These are phyloP conservation scores for Schizothecium vesticola DNA, from an alignment of 495 filamentous ascomycete species.

Conservation along the genomic window DNA sequence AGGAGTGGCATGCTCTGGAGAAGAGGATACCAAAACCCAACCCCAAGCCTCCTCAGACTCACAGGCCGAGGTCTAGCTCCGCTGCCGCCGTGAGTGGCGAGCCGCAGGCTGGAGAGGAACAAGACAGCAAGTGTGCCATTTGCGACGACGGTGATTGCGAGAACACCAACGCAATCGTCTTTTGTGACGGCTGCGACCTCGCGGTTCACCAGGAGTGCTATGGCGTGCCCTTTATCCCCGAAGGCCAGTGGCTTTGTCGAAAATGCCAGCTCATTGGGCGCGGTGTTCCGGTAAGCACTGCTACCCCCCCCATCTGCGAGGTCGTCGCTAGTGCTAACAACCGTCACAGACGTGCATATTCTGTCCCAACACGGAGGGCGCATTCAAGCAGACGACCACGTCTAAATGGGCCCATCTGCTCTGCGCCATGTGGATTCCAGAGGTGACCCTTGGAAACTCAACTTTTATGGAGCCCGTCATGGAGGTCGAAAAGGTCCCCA, in stretches of 20 bases:
- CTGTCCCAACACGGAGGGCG: constrained; percentile 94
- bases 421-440: constrained; percentile 97
- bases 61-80: constrained; percentile 83
- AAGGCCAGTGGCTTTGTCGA: constrained; percentile 96
- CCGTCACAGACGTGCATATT: constrained; percentile 78
- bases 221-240: constrained; percentile 96
- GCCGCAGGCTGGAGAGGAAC: constrained; percentile 80
- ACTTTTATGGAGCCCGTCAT: constrained; percentile 98
- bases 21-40: constrained; percentile 94
- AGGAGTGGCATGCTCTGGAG: constrained; percentile 95
- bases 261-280: constrained; percentile 94
- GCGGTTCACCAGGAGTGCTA: constrained; percentile 99
- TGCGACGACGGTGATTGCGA: constrained; percentile 98
- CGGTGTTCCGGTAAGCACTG: constrained; percentile 65
- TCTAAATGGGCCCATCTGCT: constrained; percentile 95
- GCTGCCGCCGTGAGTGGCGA: constrained; percentile 90
- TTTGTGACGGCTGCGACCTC: constrained; percentile 96
- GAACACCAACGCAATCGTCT: constrained; percentile 99
- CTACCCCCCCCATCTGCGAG: constrained; percentile 11
- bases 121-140: constrained; percentile 95
- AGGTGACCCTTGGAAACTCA: constrained; percentile 90
- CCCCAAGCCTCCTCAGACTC: constrained; percentile 89
- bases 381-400: constrained; percentile 95
- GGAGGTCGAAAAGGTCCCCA: constrained; percentile 95
- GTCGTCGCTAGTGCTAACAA: not conserved